These are phyloP conservation scores for Echites panduratus DNA, from an alignment of 257 asterid species.

Conservation along the genomic window DNA sequence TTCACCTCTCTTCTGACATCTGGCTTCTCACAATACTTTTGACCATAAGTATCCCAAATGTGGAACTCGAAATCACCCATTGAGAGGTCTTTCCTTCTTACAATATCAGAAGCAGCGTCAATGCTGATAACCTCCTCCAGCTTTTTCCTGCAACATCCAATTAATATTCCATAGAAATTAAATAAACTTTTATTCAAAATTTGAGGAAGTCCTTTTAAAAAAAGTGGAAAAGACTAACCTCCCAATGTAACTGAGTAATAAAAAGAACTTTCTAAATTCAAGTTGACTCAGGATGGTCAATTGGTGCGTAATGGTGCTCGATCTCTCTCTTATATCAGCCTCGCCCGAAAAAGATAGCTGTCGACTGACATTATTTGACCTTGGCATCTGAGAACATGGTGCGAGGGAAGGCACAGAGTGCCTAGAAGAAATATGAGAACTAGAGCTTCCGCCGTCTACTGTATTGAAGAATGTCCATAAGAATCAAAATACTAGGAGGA, in stretches of 20 bases:
- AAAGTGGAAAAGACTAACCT: constrained; percentile 38
- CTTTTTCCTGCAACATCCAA: constrained; percentile 40
- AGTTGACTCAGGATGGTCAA: constrained; percentile 21
- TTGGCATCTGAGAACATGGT: constrained; percentile 15
- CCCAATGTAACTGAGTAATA: constrained; percentile 58
- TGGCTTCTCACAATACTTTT: constrained; percentile 12
- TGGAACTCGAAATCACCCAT: constrained; percentile 48
- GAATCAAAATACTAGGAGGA: not conserved
- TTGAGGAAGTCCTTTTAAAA: not conserved
- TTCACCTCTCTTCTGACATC: constrained; percentile 43
- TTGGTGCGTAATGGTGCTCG: too few species aligned
- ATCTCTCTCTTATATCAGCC: constrained; percentile 16
- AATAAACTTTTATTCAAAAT: not conserved
- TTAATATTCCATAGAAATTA: not conserved
- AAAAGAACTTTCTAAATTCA: constrained; percentile 52
- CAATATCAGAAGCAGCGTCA: constrained; percentile 37
- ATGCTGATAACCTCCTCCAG: constrained; percentile 42
- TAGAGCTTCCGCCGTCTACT: constrained; percentile 34
- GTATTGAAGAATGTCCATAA: constrained; percentile 15
- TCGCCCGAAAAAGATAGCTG: constrained; percentile 23
- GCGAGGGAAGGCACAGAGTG: constrained; percentile 3
- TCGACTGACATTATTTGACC: constrained; percentile 16
- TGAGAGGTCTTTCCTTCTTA: constrained; percentile 26
- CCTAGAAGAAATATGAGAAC: constrained; percentile 17
- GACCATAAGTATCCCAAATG: constrained; percentile 51